These are phyloP conservation scores for Gossypium australe DNA, from an alignment of 345 rosid species.

Conservation along the genomic window DNA sequence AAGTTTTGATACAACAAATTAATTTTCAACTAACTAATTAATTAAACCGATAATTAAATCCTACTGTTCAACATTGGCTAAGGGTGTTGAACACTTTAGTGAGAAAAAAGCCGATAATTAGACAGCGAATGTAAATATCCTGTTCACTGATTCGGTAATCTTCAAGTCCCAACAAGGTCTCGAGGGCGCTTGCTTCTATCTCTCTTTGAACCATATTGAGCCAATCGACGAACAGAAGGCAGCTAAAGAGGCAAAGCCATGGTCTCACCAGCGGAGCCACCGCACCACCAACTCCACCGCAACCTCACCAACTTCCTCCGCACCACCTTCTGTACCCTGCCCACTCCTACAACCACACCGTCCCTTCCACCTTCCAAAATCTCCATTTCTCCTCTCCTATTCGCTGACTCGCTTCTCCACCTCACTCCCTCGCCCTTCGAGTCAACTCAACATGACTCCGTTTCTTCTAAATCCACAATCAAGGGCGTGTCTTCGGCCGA, in stretches of 20 bases:
- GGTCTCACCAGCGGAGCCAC: constrained; percentile 41
- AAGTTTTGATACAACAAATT: too few relatives aligned
- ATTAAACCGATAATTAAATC: too few relatives aligned
- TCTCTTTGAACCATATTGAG: background rate
- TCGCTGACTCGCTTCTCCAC: constrained; percentile 29
- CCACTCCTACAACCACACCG: constrained; percentile 30
- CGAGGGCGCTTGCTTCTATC: background rate
- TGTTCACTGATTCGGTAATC: too few relatives aligned
- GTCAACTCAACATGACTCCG: constrained; percentile 35
- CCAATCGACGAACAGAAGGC: background rate
- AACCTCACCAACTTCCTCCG: constrained; percentile 40
- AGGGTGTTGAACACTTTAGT: too few relatives aligned
- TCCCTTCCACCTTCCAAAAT: constrained; percentile 39
- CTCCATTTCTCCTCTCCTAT: constrained; percentile 48
- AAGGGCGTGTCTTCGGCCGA: constrained; percentile 42
- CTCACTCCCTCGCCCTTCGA: constrained; percentile 23
- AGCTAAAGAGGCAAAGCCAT: constrained; percentile 9
- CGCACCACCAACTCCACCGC: constrained; percentile 27
- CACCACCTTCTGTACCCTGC: constrained; percentile 39
- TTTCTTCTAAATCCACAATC: constrained; percentile 43
- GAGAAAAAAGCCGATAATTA: too few relatives aligned
- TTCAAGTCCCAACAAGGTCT: too few relatives aligned
- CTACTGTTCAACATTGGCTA: too few relatives aligned
- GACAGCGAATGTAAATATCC: too few relatives aligned
- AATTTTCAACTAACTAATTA: too few relatives aligned